Evolutionary conservation across 495 filamentous ascomycete species (phyloP).

Genomic region (Elasticomyces elasticus): DNA sequence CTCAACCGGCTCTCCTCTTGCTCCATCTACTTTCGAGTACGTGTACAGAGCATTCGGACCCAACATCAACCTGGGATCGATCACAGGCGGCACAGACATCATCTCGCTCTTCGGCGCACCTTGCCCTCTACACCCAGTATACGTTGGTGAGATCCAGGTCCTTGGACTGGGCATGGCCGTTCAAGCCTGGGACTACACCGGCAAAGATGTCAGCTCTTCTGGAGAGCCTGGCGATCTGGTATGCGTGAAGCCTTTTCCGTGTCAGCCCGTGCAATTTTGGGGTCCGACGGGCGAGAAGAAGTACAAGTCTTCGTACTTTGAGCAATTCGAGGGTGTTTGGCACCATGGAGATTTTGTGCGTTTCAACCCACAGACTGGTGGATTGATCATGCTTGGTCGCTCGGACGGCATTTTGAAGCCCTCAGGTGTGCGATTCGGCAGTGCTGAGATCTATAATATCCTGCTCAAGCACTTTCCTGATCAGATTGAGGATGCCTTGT

Average conservation of each 20-base stretch:
- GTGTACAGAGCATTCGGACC: slow-evolving; percentile 68
- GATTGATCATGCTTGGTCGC: slow-evolving; percentile 72
- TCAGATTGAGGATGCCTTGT: slow-evolving; percentile 73
- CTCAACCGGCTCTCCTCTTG: slow-evolving; percentile 82
- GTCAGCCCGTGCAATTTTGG: slow-evolving; percentile 84
- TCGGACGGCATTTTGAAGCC: slow-evolving; percentile 74
- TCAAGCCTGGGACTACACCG: slow-evolving; percentile 57
- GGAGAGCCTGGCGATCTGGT: slow-evolving; percentile 83
- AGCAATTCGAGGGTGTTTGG: slow-evolving; percentile 70
- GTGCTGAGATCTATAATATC: slow-evolving; percentile 87
- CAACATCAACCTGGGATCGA: slow-evolving; percentile 67
- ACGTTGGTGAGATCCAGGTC: slow-evolving; percentile 82
- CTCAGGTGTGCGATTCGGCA: slow-evolving; percentile 66
- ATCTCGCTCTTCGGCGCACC: slow-evolving; percentile 86
- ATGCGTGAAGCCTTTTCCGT: slow-evolving; percentile 77
- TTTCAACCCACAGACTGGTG: slow-evolving; percentile 62
- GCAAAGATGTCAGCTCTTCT: slow-evolving; percentile 41
- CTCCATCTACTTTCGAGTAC: slow-evolving; percentile 86
- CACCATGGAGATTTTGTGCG: slow-evolving; percentile 92
- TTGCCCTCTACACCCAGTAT: slow-evolving; percentile 75
- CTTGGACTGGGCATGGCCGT: slow-evolving; percentile 87
- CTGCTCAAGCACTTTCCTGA: slow-evolving; percentile 67
- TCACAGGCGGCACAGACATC: slow-evolving; percentile 88
- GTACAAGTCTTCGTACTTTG: slow-evolving; percentile 80
- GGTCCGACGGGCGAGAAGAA: slow-evolving; percentile 57